Conservation (phyloP, 2,329 filamentous ascomycete genomes). For the Colletotrichum sp. region DNA sequence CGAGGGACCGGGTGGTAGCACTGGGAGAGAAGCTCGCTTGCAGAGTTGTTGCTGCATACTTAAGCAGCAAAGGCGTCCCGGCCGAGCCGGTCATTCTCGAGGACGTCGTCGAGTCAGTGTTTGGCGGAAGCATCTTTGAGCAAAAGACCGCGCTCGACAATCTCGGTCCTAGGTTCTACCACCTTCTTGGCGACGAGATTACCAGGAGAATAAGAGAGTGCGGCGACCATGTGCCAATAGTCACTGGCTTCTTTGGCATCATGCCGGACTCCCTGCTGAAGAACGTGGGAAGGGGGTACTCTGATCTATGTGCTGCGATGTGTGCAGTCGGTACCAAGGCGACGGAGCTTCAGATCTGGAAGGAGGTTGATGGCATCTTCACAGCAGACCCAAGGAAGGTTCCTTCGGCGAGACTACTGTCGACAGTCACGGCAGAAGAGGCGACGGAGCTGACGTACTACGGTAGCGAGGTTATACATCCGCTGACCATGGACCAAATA, state of each 20-base stretch:
- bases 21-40: conserved; percentile 97
- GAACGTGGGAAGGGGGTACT: conserved; percentile 90
- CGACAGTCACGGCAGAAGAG: conserved; percentile 89
- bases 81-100: conserved; percentile 30
- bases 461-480: conserved; percentile 95
- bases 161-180: conserved; percentile 74
- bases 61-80: conserved; percentile 69
- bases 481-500: conserved; percentile 97
- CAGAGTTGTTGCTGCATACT: conserved; percentile 83
- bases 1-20: conserved; percentile 87
- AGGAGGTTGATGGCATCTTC: conserved; percentile 97
- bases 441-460: conserved; percentile 95
- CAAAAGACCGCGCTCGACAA: conserved; percentile 65
- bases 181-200: conserved; percentile 64
- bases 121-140: conserved; percentile 85
- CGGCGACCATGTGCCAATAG: conserved; percentile 71
- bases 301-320: conserved; percentile 91
- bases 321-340: conserved; percentile 86
- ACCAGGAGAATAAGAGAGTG: conserved; percentile 69
- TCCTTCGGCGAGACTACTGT: conserved; percentile 83
- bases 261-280: conserved; percentile 90
- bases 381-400: conserved; percentile 85
- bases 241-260: conserved; percentile 96
- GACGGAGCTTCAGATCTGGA: conserved; percentile 94
- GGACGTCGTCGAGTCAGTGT: conserved; percentile 80